Evolutionary conservation across 176 grass and related monocot genomes (phyloP), one percentile per base, ranked within the genome.

Genomic region (Bromus sterilis): DNA sequence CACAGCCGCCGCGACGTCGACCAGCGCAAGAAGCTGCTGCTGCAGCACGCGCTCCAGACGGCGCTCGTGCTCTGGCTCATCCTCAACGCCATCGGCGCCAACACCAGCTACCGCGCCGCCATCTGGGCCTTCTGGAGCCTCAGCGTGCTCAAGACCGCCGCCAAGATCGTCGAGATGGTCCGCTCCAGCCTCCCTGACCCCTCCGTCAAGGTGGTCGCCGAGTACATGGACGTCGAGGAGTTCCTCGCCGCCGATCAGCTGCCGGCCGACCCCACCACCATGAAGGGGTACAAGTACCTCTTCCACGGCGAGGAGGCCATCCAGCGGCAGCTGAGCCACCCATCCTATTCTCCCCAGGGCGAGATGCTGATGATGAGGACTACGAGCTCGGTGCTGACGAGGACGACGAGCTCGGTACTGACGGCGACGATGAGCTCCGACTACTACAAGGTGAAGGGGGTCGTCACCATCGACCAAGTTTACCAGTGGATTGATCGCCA

Each of bases 211-310:
- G 48, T 51, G 0, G 6, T 51, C 48, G 48, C 83, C 29, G 86
- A 86, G 55, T 92, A 89, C 86, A 92, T 92, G 90, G 80, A 67
- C 32, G 46, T 80, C 62, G 89, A 81, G 53, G 67, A 83, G 33
- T 34, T 49, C 24, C 11, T 76, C 34, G 3, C 2, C 8, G 65
- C 26, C n/a, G 6, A 3, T 7, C 48, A 24, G 7, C 61, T 28
- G 15, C 46, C 30, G 20, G 5, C 9, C 2, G 21, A 86, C 29
- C 86, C 83, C 2, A 21, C 0, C 15, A 89, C 67, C 8, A 89
- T 92, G 90, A 34, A 2, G 39, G 83, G 83, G 11, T 89, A 86
- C 80, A 80, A 4, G 56, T 92, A 92, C 46, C 75, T 92, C 55
- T 85, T 92, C 69, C 83, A 92, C 76, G 90, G 83, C 31, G 90